A percentile compares a stretch with the other conserved stretches of the same genome.
Evolutionary conservation across 805 yeast genomes (phyloP).

Genomic region (Teunomyces atbi): DNA sequence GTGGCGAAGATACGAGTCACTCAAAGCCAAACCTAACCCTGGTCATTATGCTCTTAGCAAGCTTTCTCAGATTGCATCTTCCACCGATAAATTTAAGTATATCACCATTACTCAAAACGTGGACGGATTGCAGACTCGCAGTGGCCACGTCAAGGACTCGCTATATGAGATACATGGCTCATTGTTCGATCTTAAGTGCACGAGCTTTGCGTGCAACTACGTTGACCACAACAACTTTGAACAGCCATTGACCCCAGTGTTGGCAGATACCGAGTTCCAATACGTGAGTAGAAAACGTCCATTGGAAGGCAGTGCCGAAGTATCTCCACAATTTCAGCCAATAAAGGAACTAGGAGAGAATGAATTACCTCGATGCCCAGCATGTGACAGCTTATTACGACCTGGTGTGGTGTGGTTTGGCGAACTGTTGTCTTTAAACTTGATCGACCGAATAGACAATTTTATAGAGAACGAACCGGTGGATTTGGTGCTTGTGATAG

Average conservation of each 20-base stretch:
- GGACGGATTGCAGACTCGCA: slow-evolving; percentile 69
- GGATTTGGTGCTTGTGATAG: slow-evolving; percentile 78
- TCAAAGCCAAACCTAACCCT: slow-evolving; percentile 64
- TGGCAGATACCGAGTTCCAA: slow-evolving; percentile 42
- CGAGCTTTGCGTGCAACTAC: slow-evolving; percentile 70
- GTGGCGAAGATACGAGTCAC: slow-evolving; percentile 62
- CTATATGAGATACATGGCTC: slow-evolving; percentile 78
- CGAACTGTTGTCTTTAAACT: slow-evolving; percentile 70
- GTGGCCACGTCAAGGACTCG: slow-evolving; percentile 54
- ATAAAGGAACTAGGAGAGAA: slow-evolving; percentile 46
- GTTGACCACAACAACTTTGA: slow-evolving; percentile 49
- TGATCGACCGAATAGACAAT: slow-evolving; percentile 66
- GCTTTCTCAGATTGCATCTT: slow-evolving; percentile 42
- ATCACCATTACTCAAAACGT: slow-evolving; percentile 81
- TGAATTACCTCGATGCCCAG: slow-evolving; percentile 75
- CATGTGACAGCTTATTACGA: slow-evolving; percentile 63
- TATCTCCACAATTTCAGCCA: slow-evolving; percentile 48
- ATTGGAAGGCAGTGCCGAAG: slow-evolving; percentile 8
- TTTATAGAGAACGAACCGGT: slow-evolving; percentile 57
- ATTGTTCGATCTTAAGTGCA: slow-evolving; percentile 69
- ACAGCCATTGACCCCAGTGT: slow-evolving; percentile 59
- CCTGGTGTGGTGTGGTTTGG: slow-evolving; percentile 97
- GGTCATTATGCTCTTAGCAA: slow-evolving; percentile 73
- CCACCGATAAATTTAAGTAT: slow-evolving; percentile 27
- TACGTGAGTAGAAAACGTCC: slow-evolving; percentile 16